Evolutionary conservation across 1,139 yeast species (phyloP).

Genomic region (Tardiomyces depauwii): DNA sequence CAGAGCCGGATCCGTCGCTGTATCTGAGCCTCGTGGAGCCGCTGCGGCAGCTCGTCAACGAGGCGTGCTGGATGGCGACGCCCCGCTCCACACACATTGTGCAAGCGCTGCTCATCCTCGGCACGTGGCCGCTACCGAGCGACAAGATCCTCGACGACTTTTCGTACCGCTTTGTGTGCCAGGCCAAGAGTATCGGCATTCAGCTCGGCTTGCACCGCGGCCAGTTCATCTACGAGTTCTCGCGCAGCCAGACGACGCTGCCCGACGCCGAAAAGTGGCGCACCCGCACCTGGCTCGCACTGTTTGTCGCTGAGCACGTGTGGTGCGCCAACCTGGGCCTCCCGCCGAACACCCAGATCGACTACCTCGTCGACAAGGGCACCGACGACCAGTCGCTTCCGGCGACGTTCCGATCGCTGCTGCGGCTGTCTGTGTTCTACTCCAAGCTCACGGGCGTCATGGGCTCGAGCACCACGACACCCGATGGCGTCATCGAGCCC

Average conservation of each 20-base stretch:
- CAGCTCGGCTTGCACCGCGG: conserved; percentile 94
- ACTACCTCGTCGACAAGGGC: conserved; percentile 71
- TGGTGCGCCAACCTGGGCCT: conserved; percentile 84
- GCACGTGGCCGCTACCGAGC: conserved; percentile 90
- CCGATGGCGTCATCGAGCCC: conserved; percentile 85
- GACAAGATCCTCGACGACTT: conserved; percentile 89
- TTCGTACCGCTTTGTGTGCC: conserved; percentile 76
- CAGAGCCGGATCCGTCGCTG: conserved; percentile 78
- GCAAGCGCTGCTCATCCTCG: conserved; percentile 71
- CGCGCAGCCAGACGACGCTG: conserved; percentile 77
- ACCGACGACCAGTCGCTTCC: conserved; percentile 60
- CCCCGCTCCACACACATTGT: conserved; percentile 92
- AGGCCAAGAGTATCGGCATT: conserved; percentile 74
- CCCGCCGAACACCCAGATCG: conserved; percentile 81
- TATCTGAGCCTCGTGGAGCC: conserved; percentile 67
- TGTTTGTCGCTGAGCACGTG: conserved; percentile 79
- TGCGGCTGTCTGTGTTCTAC: conserved; percentile 71
- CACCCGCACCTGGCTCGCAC: conserved; percentile 85
- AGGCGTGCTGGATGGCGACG: conserved; percentile 87
- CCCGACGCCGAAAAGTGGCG: conserved; percentile 94
- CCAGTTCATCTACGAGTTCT: conserved; percentile 80
- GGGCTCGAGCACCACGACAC: conserved; percentile 81
- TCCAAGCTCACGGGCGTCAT: conserved; percentile 73
- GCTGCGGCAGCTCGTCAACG: conserved; percentile 80
- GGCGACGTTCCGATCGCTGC: conserved; percentile 56